Base-by-base conservation (phyloP, 1,139 yeast genomes). In the Geotrichum europaeum region DNA sequence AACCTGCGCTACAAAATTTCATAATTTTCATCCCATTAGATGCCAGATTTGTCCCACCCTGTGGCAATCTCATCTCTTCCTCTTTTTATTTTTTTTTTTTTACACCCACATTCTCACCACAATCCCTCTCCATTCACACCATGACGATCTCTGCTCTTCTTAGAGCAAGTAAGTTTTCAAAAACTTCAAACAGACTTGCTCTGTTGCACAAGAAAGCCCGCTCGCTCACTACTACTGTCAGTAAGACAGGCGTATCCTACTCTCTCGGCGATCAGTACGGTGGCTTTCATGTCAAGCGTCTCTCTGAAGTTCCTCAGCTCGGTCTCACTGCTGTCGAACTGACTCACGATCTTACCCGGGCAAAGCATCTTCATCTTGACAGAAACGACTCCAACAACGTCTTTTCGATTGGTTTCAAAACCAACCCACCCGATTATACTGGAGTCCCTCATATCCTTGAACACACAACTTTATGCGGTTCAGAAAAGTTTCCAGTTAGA, bases 391-490 rank as follows among this genome's bases (percentile, higher is more conserved):
- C 72, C 45, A 79, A 79, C 62, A 92, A 91, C 71, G 97, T 91
- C 20, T 94, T 94, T 72, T 85, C 94, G 65, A 82, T 95, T 58
- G 94, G 89, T 0, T 92, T 94, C 77, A 90, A 90, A 74, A 94
- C 99, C 0, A 89, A 91, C 68, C 96, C 99, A 0, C 97, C 97
- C 0, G 87, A 95, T 72, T 79, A 84, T 45, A 89, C 97, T 1
- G 99, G 99, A 15, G 89, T 94, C 3, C 98, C 99, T 6, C 99
- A 94, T 73, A 92, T 94, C 62, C 76, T 94, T 63, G 98, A 94
- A 72, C 99, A 94, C 72, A 92, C 97, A 9, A 91, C 98, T 1
- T 77, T 94, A 49, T 94, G 99, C 76, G 99, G 99, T 3, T 89
- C 97, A 1, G 78, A 81, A 62, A 88, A 87, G 71, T 94, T 83